Evolutionary conservation across 2,329 filamentous ascomycete species (phyloP).

Genomic region (Xylariaceae sp.): DNA sequence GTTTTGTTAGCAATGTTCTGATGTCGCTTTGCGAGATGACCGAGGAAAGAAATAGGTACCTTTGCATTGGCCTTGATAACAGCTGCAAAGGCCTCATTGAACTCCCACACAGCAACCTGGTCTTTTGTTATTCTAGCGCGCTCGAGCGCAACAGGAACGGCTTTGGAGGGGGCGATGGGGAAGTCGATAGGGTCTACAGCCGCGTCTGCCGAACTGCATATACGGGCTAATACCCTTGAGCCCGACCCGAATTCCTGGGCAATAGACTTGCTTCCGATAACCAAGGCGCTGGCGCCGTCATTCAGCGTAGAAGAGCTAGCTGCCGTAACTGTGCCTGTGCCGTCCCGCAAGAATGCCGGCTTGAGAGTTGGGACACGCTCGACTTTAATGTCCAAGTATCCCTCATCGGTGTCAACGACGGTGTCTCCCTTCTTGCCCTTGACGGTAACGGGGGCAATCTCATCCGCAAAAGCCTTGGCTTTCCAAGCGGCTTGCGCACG

Average conservation of each 20-base stretch:
- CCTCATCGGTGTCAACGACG: conserved; percentile 77
- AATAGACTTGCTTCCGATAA: conserved; percentile 74
- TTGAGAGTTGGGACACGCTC: conserved; percentile 84
- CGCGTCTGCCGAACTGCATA: conserved; percentile 82
- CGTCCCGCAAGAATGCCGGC: conserved; percentile 83
- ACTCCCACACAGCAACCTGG: conserved; percentile 93
- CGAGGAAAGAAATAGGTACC: conserved; percentile 37
- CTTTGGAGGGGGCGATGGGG: conserved; percentile 84
- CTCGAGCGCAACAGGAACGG: conserved; percentile 82
- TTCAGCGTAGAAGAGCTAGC: conserved; percentile 93
- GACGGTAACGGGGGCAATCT: conserved; percentile 83
- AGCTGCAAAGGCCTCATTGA: conserved; percentile 96
- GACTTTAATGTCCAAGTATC: conserved; percentile 77
- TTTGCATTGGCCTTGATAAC: conserved; percentile 94
- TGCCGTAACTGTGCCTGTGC: conserved; percentile 84
- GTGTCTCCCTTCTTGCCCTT: conserved; percentile 77
- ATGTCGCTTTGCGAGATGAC: neutral
- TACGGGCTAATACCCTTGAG: conserved; percentile 79
- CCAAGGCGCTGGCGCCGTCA: conserved; percentile 86
- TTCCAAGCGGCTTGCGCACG: conserved; percentile 88
- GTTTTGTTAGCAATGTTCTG: conserved; percentile 3
- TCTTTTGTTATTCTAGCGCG: conserved; percentile 86
- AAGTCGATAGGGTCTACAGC: conserved; percentile 91
- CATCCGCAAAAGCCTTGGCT: conserved; percentile 74
- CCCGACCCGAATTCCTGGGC: conserved; percentile 72